Evolutionary conservation across 1,284 basidiomycete species (phyloP).

Genomic region (Ganoderma sinense): DNA sequence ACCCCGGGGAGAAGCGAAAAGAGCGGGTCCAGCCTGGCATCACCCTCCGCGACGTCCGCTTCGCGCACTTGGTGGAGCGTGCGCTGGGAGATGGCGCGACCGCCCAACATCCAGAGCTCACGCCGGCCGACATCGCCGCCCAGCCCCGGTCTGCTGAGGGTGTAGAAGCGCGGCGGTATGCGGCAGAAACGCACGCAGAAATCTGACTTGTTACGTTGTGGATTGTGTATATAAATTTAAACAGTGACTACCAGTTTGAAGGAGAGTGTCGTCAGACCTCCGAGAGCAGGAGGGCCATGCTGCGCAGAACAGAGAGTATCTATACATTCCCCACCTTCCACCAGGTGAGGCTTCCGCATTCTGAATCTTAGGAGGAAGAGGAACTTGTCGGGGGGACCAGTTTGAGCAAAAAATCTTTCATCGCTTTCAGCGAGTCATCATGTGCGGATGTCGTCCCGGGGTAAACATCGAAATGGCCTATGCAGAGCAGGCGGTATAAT

Average conservation of each 20-base stretch:
- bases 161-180: conserved; percentile 2
- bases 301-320: neutral
- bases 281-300: neutral
- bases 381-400: conserved; percentile 1
- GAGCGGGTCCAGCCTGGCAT: conserved; percentile 45
- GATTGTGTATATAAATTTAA: neutral
- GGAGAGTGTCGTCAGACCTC: neutral
- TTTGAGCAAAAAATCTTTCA: conserved; percentile 26
- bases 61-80: conserved; percentile 44
- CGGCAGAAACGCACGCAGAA: neutral
- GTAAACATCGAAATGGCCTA: conserved; percentile 30
- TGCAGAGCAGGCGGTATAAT: neutral
- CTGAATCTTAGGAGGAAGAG: too few relatives aligned
- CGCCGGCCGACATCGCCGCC: too few relatives aligned
- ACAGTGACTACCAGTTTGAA: neutral
- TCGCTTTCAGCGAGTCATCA: conserved; percentile 21
- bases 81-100: conserved; percentile 6
- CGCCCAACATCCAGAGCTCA: neutral
- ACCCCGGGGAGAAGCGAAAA: conserved; percentile 12
- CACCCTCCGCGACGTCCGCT: conserved; percentile 60
- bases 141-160: conserved; percentile 9
- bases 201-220: neutral
- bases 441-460: conserved; percentile 12
- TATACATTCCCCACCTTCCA: too few relatives aligned
- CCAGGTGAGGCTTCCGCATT: too few relatives aligned